Base-by-base conservation (phyloP, 2,329 filamentous ascomycete genomes). In the Aspergillus aculeatus region DNA sequence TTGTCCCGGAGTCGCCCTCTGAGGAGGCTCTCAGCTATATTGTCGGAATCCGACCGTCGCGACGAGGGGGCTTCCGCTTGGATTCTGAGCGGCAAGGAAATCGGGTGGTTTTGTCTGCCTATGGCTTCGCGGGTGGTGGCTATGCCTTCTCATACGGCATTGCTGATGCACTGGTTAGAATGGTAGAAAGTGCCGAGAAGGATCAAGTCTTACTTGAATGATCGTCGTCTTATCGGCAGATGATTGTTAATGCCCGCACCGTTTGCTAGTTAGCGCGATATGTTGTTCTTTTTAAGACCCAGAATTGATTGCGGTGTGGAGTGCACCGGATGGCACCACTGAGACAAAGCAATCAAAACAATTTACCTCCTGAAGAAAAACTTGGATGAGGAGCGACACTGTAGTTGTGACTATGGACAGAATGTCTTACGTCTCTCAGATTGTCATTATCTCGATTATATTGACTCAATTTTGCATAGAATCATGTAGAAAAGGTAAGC, bases 121-220 rank as follows among this genome's bases (percentile, higher is more conserved):
- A 77, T 58, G 74, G 74, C 1, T 76, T 76, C 57, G 74, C 73
- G 2, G 74, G 74, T 14, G 73, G 72, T 11, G 74, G 74, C 1
- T 77, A 76, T 64, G 70, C 73, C 1, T 76, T 75, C 55, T 74
- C 73, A 2, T 75, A 76, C 54, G 74, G 74, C 0, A 65, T 75
- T 38, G 74, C 71, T 0, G 71, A 75, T 63, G 69, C 71, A 5
- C 44, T 76, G 44, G 60, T 68, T n/a, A 71, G 67, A 60, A 75
- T 75, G 71, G 72, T 76, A 12, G 69, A 74, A 57, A 63, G 60
- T n/a, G 62, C 63, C 1, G 74, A 76, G 52, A 67, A 68, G 11
- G 68, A 72, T 14, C 65, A 71, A 57, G 64, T 75, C 12, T 71
- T 75, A 55, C 23, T 61, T 19, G 38, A n/a, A 1, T 67, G 51